These are phyloP conservation scores for Cyclotella cryptica DNA, from an alignment of 108 stramenopile species.

Conservation along the genomic window DNA sequence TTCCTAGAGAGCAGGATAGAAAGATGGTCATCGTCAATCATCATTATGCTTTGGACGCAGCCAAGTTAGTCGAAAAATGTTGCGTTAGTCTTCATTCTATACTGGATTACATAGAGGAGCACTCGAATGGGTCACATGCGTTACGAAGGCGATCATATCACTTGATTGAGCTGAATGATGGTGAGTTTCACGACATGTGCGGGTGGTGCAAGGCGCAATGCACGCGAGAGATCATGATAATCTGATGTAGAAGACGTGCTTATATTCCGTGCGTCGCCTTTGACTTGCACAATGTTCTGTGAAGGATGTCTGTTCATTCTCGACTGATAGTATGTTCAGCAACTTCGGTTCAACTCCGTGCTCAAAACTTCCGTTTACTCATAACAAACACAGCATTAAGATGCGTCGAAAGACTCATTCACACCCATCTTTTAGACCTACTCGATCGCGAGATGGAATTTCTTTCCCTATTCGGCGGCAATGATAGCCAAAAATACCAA, in stretches of 20 bases:
- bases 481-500: slow-evolving; percentile 36
- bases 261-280: background rate
- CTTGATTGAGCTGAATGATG: slow-evolving; percentile 33
- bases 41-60: slow-evolving; percentile 68
- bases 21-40: slow-evolving; percentile 6
- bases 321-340: no score
- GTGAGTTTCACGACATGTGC: slow-evolving; percentile 15
- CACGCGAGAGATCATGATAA: background rate
- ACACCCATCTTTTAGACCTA: slow-evolving; percentile 53
- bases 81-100: slow-evolving; percentile 42
- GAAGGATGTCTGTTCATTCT: no score
- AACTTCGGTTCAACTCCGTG: background rate
- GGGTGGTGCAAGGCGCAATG: background rate
- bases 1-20: no score
- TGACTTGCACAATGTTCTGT: background rate
- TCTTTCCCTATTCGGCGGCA: slow-evolving; percentile 27
- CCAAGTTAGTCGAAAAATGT: slow-evolving; percentile 56
- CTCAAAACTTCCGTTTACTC: background rate
- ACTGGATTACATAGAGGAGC: slow-evolving; percentile 38
- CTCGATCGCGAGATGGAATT: slow-evolving; percentile 58
- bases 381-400: slow-evolving; percentile 30
- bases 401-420: slow-evolving; percentile 53
- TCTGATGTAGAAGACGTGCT: background rate
- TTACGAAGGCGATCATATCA: slow-evolving; percentile 24
- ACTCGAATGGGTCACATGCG: slow-evolving; percentile 19